These are phyloP conservation scores for Trametes meyenii DNA, from an alignment of 768 basidiomycete species.

Conservation along the genomic window DNA sequence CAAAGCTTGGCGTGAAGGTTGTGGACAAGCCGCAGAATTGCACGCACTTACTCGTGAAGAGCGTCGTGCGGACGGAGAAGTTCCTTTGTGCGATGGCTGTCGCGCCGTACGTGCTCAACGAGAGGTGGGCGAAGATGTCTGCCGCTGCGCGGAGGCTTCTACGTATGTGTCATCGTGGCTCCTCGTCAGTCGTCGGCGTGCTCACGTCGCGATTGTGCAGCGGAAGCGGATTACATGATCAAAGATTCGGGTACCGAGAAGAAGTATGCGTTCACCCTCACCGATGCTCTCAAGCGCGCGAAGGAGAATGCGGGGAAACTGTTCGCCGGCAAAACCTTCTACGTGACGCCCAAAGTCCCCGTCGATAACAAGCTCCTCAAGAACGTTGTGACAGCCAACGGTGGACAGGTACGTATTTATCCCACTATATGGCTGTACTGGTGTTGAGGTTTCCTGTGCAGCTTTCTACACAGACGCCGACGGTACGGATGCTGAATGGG, in stretches of 20 bases:
- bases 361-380: constrained; percentile 64
- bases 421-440: neutral
- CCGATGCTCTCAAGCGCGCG: constrained; percentile 61
- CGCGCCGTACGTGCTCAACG: constrained; percentile 62
- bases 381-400: constrained; percentile 68
- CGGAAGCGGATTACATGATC: constrained; percentile 61
- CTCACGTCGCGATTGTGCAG: constrained; percentile 39
- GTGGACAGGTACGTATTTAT: constrained; percentile 62
- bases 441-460: constrained; percentile 24
- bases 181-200: neutral
- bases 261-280: constrained; percentile 67
- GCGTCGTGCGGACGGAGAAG: constrained; percentile 83
- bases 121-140: constrained; percentile 69
- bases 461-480: constrained; percentile 54
- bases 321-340: constrained; percentile 70
- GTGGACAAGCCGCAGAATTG: constrained; percentile 65
- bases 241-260: constrained; percentile 63
- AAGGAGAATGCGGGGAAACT: constrained; percentile 54
- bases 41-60: constrained; percentile 75
- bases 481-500: constrained; percentile 54
- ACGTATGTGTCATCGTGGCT: constrained; percentile 48
- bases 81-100: constrained; percentile 76
- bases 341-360: constrained; percentile 67
- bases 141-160: constrained; percentile 59
- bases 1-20: constrained; percentile 66